Conservation (phyloP, 2,329 filamentous ascomycete genomes). For the Colletotrichum camelliae region DNA sequence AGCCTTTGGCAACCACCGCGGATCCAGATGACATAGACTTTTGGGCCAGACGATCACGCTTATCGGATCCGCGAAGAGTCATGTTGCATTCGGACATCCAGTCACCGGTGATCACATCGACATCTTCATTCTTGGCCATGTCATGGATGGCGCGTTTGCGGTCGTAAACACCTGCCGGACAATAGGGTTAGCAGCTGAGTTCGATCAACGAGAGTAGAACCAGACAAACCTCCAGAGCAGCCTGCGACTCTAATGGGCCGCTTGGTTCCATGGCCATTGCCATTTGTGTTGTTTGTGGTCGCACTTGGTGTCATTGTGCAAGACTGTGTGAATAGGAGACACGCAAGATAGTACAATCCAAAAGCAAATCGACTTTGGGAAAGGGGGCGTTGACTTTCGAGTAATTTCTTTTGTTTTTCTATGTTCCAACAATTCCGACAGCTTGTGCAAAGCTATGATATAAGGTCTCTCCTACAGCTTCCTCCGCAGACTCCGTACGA, state of each 20-base stretch:
- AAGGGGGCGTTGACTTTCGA: rapidly evolving
- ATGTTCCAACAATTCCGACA: background rate
- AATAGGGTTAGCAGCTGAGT: background rate
- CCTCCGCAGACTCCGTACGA: background rate
- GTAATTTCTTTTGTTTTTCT: background rate
- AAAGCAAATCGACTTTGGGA: background rate
- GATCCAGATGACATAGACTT: slow-evolving; percentile 30
- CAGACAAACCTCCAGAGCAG: background rate
- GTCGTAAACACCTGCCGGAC: slow-evolving; percentile 41
- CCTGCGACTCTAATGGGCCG: background rate
- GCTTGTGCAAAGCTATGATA: background rate
- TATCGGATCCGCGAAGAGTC: slow-evolving; percentile 32
- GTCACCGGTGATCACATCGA: slow-evolving; percentile 35
- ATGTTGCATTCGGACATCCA: slow-evolving; percentile 37
- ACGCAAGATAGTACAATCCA: background rate
- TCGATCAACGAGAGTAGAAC: background rate
- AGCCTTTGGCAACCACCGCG: slow-evolving; percentile 33
- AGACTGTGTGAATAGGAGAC: background rate
- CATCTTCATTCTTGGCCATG: slow-evolving; percentile 29
- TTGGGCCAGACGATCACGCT: slow-evolving; percentile 27
- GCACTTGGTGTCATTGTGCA: background rate
- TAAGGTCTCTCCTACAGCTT: rapidly evolving
- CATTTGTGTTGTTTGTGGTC: background rate
- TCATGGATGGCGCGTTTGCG: slow-evolving; percentile 33
- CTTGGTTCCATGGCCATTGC: background rate